A percentile compares a stretch with the other conserved stretches of the same genome.
phyloP scores from a whole-genome alignment of 2,329 filamentous ascomycete genomes.

The Colletotrichum tabaci region DNA sequence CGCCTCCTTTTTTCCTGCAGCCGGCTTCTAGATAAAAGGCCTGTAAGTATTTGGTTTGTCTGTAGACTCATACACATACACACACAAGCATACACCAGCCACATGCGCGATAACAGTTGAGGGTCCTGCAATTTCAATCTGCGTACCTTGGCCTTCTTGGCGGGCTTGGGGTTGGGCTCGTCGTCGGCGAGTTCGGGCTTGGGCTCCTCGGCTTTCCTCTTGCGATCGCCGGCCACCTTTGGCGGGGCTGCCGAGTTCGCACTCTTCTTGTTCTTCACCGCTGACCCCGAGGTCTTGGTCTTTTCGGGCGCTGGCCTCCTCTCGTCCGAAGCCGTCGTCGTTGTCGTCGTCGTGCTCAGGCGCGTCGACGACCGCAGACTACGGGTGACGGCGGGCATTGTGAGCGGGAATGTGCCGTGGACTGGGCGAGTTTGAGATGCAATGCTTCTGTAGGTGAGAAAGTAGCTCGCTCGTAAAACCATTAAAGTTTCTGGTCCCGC shows the following conservation, averaged over 20 bases:
- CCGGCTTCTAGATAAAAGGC: conserved; percentile 10
- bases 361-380: conserved; percentile 39
- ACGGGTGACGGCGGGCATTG: conserved; percentile 31
- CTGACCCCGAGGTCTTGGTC: not conserved
- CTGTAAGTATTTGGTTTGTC: too few species aligned
- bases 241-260: not conserved
- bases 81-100: not conserved
- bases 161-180: conserved; percentile 7
- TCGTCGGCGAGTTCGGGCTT: not conserved
- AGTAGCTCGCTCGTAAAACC: too few species aligned
- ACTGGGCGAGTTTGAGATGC: rapidly evolving
- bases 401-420: too few species aligned
- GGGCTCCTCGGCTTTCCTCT: conserved; percentile 21
- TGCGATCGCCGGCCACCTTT: not conserved
- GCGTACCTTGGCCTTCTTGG: conserved; percentile 37
- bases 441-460: not conserved
- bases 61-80: too few species aligned
- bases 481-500: not conserved
- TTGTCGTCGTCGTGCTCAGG: not conserved
- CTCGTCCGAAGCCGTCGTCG: not conserved
- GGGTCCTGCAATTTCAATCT: not conserved
- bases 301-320: conserved; percentile 1
- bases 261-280: not conserved
- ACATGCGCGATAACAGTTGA: not conserved
- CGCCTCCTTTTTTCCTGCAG: conserved; percentile 24